Conservation (phyloP, 345 rosid genomes). For the Citrus maxima region DNA sequence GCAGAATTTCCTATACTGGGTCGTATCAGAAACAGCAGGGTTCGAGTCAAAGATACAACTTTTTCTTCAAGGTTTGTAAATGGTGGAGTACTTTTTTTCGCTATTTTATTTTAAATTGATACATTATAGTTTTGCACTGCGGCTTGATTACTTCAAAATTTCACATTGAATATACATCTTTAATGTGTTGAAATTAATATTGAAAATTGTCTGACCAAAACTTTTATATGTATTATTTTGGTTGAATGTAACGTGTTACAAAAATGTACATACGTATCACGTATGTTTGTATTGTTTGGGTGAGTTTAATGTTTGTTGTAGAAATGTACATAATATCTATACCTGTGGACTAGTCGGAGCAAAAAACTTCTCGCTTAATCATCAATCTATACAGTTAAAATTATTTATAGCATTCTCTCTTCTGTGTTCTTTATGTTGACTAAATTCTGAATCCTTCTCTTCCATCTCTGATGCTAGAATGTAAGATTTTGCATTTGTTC, state of each 20-base stretch:
- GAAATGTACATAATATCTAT: not conserved
- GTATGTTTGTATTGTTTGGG: not conserved
- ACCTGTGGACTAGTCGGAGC: not conserved
- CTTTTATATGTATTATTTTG: not conserved
- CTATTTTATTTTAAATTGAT: not conserved
- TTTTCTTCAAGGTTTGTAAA: slow-evolving; percentile 79
- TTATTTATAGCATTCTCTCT: not conserved
- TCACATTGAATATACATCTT: not conserved
- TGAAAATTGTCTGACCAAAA: not conserved
- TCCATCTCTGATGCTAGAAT: not conserved
- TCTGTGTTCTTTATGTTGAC: not conserved
- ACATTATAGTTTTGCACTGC: not conserved
- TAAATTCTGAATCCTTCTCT: not conserved
- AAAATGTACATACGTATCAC: no score
- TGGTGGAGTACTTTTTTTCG: not conserved
- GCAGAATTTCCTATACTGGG: slow-evolving; percentile 88
- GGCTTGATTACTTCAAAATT: not conserved
- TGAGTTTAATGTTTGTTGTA: not conserved
- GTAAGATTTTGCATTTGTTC: not conserved
- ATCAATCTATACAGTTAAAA: not conserved
- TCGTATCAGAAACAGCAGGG: slow-evolving; percentile 83
- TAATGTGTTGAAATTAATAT: not conserved
- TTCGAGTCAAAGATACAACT: slow-evolving; percentile 79
- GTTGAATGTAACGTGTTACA: not conserved
- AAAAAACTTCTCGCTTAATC: not conserved